Evolutionary conservation across 768 basidiomycete genomes (phyloP).

Genomic region (Mycena pura): DNA sequence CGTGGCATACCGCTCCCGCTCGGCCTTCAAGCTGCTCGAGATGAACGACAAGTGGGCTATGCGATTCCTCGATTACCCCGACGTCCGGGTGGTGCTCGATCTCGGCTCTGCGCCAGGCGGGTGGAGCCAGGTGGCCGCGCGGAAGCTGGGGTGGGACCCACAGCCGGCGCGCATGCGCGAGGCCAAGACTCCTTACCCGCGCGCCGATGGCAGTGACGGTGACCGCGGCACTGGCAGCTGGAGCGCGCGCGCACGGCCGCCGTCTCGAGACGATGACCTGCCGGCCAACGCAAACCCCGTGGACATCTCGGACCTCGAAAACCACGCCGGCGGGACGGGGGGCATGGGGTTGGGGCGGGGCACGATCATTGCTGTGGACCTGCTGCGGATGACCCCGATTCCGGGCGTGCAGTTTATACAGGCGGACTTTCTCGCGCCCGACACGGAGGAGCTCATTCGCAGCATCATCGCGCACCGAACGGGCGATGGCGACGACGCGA

Average conservation of each 20-base stretch:
- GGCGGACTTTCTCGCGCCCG: constrained; percentile 76
- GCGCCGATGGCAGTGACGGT: background rate
- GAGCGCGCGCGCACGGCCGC: constrained; percentile 4
- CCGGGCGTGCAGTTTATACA: constrained; percentile 74
- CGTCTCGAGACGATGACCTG: constrained; percentile 19
- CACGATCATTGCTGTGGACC: constrained; percentile 80
- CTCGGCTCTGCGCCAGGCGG: constrained; percentile 93
- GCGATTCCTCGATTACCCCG: constrained; percentile 55
- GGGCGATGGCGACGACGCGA: constrained; percentile 51
- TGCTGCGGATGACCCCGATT: constrained; percentile 76
- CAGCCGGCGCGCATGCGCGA: constrained; percentile 19
- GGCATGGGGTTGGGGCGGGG: constrained; percentile 44
- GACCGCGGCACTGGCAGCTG: too few species aligned
- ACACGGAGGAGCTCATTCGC: constrained; percentile 54
- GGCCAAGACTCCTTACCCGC: constrained; percentile 9
- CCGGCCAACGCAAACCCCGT: constrained; percentile 50
- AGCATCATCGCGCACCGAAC: constrained; percentile 24
- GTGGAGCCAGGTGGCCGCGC: constrained; percentile 88
- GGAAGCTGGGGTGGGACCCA: constrained; percentile 59
- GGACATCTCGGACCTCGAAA: constrained; percentile 44
- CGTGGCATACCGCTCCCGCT: constrained; percentile 75
- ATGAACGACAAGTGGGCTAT: constrained; percentile 66
- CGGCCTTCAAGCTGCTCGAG: constrained; percentile 91
- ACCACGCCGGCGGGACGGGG: too few species aligned
- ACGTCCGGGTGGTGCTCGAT: constrained; percentile 76